phyloP scores from a whole-genome alignment of 2,329 filamentous ascomycete species.

The Ceratocystis diversiconidia region DNA sequence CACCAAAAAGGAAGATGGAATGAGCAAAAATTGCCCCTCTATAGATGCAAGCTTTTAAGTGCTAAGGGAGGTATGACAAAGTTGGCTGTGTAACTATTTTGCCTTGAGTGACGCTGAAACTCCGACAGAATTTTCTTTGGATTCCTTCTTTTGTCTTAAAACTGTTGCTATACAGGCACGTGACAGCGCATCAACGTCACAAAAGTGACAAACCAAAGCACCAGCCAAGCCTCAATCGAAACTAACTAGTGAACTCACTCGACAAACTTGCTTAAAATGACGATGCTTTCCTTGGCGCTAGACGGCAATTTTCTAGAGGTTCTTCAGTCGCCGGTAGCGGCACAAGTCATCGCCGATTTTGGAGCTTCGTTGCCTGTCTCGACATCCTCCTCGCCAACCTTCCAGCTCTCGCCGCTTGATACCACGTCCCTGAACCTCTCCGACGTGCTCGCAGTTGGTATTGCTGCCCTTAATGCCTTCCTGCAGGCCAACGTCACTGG shows the following conservation, averaged over 20 bases:
- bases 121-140: background rate
- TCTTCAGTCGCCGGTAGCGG: background rate
- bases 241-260: background rate
- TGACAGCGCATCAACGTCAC: background rate
- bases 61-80: background rate
- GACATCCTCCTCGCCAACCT: background rate
- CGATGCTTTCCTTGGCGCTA: background rate
- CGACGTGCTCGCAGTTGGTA: slow-evolving; percentile 38
- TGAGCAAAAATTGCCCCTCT: background rate
- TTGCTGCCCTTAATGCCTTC: slow-evolving; percentile 63
- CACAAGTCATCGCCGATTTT: slow-evolving; percentile 2
- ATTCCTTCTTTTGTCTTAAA: background rate
- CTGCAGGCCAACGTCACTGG: slow-evolving; percentile 80
- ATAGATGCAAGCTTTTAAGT: background rate
- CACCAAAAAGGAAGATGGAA: slow-evolving; percentile 2
- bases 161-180: background rate
- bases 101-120: background rate
- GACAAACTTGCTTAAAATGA: background rate
- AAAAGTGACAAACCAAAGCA: background rate
- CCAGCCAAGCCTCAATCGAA: background rate
- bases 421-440: background rate
- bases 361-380: background rate
- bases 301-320: slow-evolving; percentile 4
- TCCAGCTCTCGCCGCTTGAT: background rate
- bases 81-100: background rate